Evolutionary conservation across 2,329 filamentous ascomycete genomes (phyloP), one percentile per base, ranked within the genome.

Genomic region (Byssoonygena ceratinophila): DNA sequence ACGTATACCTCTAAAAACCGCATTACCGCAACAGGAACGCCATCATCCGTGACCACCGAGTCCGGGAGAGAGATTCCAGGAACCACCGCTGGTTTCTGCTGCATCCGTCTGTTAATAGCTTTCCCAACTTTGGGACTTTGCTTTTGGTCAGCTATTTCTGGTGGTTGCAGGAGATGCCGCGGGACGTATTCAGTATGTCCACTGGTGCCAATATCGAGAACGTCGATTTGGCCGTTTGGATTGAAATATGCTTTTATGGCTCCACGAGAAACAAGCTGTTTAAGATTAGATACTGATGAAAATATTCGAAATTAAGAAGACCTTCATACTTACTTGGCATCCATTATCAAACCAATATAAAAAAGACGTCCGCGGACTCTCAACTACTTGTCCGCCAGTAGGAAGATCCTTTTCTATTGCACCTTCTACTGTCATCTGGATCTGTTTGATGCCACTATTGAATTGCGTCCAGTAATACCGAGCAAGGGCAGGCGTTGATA

Each of bases 381-480:
- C 84, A 20, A 96, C 83, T 59, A 83, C 83, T 61, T 85, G 82
- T 43, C 80, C 81, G 45, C 83, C 81, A 53, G 78, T 79, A 1
- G 77, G 74, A 32, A 85, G 66, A 41, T 73, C 70, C 34, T 70
- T 74, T 59, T 84, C 80, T 25, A 70, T 72, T 14, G 78, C 72
- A 34, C 81, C 83, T 60, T 94, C 89, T 61, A 94, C 78, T 20
- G 89, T 81, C 64, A 97, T 78, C 66, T 95, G 88, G 60, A 97
- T 87, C 51, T 83, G 87, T 60, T 80, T 84, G 52, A 96, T 83
- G 5, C 89, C 90, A 55, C 87, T 91, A 53, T 84, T 83, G 65
- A 92, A 96, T 62, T 94, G 85, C 0, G 87, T 90, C 61, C 85
- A 82, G 66, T 95, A 96, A 68, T 92, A 97, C 62, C 91, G 82